phyloP scores from a whole-genome alignment of 805 yeast genomes.

The Yamadazyma ubonensis region DNA sequence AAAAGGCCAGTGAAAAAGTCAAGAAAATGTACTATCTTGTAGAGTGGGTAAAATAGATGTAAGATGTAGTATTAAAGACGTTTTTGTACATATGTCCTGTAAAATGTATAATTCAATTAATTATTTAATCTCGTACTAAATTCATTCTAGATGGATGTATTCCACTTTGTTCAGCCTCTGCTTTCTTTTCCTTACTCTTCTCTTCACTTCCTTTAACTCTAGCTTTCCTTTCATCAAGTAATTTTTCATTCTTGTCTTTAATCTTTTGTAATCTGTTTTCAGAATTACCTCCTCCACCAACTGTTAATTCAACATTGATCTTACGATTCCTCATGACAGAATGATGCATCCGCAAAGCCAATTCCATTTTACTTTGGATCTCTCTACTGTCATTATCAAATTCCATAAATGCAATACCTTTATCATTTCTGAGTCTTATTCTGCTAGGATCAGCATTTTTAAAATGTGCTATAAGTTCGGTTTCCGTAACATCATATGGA shows the following conservation, averaged over 20 bases:
- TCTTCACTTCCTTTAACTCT: conserved; percentile 40
- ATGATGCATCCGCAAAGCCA: conserved; percentile 83
- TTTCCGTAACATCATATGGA: conserved; percentile 66
- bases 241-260: conserved; percentile 71
- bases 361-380: conserved; percentile 77
- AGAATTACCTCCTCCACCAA: conserved; percentile 97
- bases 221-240: conserved; percentile 66
- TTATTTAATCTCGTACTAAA: conserved; percentile 26
- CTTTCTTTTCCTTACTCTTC: conserved; percentile 10
- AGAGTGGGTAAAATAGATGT: conserved; percentile 9
- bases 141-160: conserved; percentile 71
- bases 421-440: conserved; percentile 75
- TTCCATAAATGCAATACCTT: conserved; percentile 91
- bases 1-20: conserved; percentile 33
- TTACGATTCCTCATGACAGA: conserved; percentile 64
- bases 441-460: conserved; percentile 68
- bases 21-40: conserved; percentile 42
- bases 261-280: conserved; percentile 63
- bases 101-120: conserved; percentile 8
- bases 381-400: conserved; percentile 59
- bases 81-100: no score
- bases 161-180: conserved; percentile 16
- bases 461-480: conserved; percentile 70
- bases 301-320: conserved; percentile 94
- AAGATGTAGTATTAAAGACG: neutral